Evolutionary conservation across 1,284 basidiomycete genomes (phyloP).

Genomic region (Leccinum griseonigrum): DNA sequence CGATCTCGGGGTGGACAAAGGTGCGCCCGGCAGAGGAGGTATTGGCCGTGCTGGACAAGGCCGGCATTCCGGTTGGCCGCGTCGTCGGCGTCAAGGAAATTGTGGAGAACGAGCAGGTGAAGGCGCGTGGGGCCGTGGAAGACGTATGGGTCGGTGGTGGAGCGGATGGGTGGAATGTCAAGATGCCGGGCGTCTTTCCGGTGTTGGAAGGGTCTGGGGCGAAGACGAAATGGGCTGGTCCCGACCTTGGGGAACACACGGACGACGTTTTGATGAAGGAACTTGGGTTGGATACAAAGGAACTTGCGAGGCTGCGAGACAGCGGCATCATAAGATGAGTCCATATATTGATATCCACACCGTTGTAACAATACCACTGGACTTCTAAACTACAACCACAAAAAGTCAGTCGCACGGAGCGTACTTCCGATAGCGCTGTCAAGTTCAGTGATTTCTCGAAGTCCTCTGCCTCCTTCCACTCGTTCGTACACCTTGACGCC

Average conservation of each 20-base stretch:
- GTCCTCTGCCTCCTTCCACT: constrained; percentile 43
- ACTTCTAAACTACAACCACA: constrained; percentile 38
- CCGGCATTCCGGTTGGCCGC: constrained; percentile 59
- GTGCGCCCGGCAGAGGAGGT: constrained; percentile 45
- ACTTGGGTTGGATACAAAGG: constrained; percentile 45
- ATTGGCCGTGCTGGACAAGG: constrained; percentile 38
- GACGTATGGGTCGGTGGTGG: constrained; percentile 53
- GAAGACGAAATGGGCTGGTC: constrained; percentile 64
- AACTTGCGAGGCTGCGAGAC: constrained; percentile 42
- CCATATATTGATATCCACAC: not conserved
- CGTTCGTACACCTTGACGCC: constrained; percentile 55
- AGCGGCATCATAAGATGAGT: constrained; percentile 44
- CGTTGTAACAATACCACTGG: not conserved
- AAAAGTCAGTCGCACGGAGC: constrained; percentile 43
- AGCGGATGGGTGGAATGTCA: constrained; percentile 53
- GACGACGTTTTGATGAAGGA: constrained; percentile 52
- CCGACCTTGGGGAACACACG: constrained; percentile 63
- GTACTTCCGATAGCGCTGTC: constrained; percentile 30
- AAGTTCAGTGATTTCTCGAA: constrained; percentile 41
- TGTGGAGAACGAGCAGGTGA: constrained; percentile 53
- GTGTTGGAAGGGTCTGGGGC: constrained; percentile 54
- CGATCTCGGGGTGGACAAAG: constrained; percentile 60
- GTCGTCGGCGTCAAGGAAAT: constrained; percentile 62
- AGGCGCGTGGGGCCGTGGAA: constrained; percentile 54
- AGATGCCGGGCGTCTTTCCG: constrained; percentile 63